A percentile compares a stretch with the other conserved stretches of the same genome.
Conservation (phyloP, 352 stramenopile species). For the Phytophthora syringae region DNA sequence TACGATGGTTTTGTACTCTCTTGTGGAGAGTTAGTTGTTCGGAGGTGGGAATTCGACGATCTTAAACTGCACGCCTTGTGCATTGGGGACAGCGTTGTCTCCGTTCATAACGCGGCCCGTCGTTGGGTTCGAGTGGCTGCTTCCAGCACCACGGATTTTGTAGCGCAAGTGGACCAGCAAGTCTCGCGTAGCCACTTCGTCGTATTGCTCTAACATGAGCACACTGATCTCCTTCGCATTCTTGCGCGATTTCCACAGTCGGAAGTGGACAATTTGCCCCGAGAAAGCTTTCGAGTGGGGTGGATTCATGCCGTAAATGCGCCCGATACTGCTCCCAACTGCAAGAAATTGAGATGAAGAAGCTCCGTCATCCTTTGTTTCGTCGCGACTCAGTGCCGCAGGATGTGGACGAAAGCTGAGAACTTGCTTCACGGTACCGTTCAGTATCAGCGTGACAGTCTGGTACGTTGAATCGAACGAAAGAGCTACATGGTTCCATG, state of each 20-base stretch:
- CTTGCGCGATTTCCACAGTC: slow-evolving; percentile 36
- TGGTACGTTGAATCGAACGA: slow-evolving; percentile 28
- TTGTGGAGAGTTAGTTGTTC: slow-evolving; percentile 22
- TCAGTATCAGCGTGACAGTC: slow-evolving; percentile 35
- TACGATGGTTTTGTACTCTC: slow-evolving; percentile 24
- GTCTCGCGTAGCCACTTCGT: slow-evolving; percentile 17
- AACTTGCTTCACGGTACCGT: slow-evolving; percentile 30
- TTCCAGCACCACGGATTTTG: slow-evolving; percentile 5
- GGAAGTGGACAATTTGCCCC: slow-evolving; percentile 38
- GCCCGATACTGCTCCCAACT: slow-evolving; percentile 39
- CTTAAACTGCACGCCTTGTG: slow-evolving; percentile 30
- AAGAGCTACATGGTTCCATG: slow-evolving; percentile 42
- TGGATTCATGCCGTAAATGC: slow-evolving; percentile 10
- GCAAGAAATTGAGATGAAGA: slow-evolving; percentile 31
- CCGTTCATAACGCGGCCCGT: slow-evolving; percentile 30
- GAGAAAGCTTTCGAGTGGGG: slow-evolving; percentile 25
- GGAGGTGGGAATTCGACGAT: slow-evolving; percentile 36
- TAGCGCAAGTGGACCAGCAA: slow-evolving; percentile 37
- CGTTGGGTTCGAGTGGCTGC: neutral
- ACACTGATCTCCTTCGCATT: slow-evolving; percentile 23
- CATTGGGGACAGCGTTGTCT: slow-evolving; percentile 21
- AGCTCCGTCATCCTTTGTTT: slow-evolving; percentile 3
- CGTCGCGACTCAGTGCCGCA: slow-evolving; percentile 8
- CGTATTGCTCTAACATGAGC: slow-evolving; percentile 33
- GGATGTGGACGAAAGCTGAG: slow-evolving; percentile 17